Conservation (phyloP, 2,329 filamentous ascomycete genomes). For the Hymenoscyphus linearis region DNA sequence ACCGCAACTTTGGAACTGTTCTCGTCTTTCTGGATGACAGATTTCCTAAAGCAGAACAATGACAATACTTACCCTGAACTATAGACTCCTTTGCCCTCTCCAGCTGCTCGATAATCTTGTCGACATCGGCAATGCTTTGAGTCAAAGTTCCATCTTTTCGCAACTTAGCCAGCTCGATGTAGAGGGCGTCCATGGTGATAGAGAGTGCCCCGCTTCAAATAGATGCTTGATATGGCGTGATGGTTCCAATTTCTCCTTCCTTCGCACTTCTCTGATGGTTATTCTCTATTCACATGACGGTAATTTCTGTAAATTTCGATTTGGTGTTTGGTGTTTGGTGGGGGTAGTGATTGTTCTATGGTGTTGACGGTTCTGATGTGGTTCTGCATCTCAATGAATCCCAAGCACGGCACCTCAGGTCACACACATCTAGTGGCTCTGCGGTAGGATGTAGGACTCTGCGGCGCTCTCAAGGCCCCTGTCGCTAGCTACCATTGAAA, state of each 20-base stretch:
- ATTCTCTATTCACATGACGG: background rate
- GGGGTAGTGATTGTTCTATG: background rate
- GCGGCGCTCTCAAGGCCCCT: background rate
- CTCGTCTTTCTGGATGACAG: background rate
- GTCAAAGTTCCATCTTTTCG: slow-evolving; percentile 29
- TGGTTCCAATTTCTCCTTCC: background rate
- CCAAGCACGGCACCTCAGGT: background rate
- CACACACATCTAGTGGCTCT: background rate
- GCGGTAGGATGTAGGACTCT: too few relatives aligned
- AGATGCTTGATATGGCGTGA: background rate
- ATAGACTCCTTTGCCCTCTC: slow-evolving; percentile 68
- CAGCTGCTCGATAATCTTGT: slow-evolving; percentile 75
- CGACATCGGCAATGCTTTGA: slow-evolving; percentile 62
- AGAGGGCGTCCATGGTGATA: slow-evolving; percentile 30
- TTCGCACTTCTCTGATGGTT: background rate
- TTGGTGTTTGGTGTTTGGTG: too few relatives aligned
- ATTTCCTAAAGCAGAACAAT: background rate
- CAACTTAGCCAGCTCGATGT: slow-evolving; percentile 30
- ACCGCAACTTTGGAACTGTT: background rate
- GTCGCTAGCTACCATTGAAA: background rate
- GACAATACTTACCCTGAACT: slow-evolving; percentile 46
- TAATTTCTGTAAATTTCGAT: background rate
- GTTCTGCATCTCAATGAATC: background rate
- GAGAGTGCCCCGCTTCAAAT: slow-evolving; percentile 17
- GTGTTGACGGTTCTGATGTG: background rate